Evolutionary conservation across 345 rosid species (phyloP).

Genomic region (Populus ilicifolia): DNA sequence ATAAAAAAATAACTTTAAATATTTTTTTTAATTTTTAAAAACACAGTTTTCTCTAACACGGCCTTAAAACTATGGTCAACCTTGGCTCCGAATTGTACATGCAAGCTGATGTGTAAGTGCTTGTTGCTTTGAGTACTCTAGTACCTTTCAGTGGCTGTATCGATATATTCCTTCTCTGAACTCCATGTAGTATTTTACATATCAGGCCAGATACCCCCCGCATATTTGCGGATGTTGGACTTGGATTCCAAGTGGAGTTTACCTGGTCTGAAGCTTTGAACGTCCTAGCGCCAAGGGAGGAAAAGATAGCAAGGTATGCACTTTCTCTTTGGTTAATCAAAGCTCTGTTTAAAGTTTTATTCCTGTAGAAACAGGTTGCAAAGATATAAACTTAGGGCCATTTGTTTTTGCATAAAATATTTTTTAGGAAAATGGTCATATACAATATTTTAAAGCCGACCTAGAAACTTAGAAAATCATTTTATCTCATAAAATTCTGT

Average conservation of each 20-base stretch:
- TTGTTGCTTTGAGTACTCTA: slow-evolving; percentile 4
- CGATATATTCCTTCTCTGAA: neutral
- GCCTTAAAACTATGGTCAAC: slow-evolving; percentile 42
- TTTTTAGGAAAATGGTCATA: too few species aligned
- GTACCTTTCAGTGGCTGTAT: neutral
- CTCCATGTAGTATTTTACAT: neutral
- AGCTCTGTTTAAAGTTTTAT: neutral
- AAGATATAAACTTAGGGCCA: neutral
- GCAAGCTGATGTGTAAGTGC: slow-evolving; percentile 90
- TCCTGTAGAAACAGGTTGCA: neutral
- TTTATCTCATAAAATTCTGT: too few species aligned
- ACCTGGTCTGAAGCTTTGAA: slow-evolving; percentile 78
- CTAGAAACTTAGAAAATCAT: too few species aligned
- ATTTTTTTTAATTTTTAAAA: too few species aligned
- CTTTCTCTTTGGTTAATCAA: neutral
- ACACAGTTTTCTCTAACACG: too few species aligned
- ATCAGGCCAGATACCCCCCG: slow-evolving; percentile 59
- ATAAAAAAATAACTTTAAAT: too few species aligned
- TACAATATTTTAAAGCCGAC: too few species aligned
- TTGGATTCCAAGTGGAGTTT: slow-evolving; percentile 81
- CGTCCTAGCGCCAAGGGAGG: slow-evolving; percentile 55
- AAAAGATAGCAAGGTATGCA: slow-evolving; percentile 52
- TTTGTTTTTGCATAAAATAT: too few species aligned
- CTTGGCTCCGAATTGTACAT: slow-evolving; percentile 93
- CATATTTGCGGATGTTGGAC: slow-evolving; percentile 69